Percentiles rank a stretch among this genome's conserved stretches.
These are phyloP conservation scores for Fraxinus dipetala DNA, from an alignment of 305 asterid species.

Conservation along the genomic window DNA sequence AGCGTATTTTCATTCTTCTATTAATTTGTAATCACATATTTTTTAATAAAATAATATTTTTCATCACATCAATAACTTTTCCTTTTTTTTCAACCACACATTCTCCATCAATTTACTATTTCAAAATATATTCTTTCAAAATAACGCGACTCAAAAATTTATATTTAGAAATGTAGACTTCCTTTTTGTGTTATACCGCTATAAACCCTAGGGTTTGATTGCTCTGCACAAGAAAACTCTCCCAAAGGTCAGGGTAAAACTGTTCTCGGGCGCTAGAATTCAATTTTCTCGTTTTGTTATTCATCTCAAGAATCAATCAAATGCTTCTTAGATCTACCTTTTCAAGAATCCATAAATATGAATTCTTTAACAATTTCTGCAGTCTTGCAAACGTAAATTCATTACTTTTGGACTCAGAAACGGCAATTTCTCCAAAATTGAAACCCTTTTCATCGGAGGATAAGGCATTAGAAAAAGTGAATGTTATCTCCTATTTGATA, in stretches of 20 bases:
- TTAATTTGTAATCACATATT: too few species aligned
- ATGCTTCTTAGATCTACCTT: slow-evolving; percentile 13
- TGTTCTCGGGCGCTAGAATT: background rate
- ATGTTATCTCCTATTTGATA: slow-evolving; percentile 24
- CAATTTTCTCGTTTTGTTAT: background rate
- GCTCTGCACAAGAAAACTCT: background rate
- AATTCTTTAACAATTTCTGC: slow-evolving; percentile 16
- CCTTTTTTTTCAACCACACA: too few species aligned
- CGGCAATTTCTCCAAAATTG: background rate
- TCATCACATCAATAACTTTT: too few species aligned
- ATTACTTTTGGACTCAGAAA: background rate
- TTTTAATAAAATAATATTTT: too few species aligned
- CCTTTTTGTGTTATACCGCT: background rate
- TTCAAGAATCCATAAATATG: background rate
- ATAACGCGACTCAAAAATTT: too few species aligned
- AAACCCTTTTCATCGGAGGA: background rate
- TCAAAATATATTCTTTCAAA: too few species aligned
- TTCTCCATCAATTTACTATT: too few species aligned
- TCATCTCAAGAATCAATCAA: background rate
- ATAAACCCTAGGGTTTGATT: background rate
- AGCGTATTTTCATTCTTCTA: too few species aligned
- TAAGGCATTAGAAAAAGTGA: background rate
- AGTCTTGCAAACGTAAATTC: background rate
- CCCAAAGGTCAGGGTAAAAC: background rate
- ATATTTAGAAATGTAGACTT: too few species aligned